Evolutionary conservation across 2,329 filamentous ascomycete genomes (phyloP), one percentile per base, ranked within the genome.

Genomic region (Penicillium sp.): DNA sequence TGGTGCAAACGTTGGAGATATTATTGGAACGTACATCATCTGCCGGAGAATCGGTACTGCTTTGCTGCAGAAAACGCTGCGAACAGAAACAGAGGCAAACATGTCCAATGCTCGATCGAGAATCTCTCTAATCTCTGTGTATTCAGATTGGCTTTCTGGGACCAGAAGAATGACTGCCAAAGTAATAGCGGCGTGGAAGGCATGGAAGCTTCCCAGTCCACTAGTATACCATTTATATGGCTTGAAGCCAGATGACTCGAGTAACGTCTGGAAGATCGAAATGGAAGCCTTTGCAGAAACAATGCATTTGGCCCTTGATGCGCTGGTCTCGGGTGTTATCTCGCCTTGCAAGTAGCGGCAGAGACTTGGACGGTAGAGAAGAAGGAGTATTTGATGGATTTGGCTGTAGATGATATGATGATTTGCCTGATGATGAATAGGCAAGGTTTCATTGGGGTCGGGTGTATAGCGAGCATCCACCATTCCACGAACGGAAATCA

Each of bases 181-280:
- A 5, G 71, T 67, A 1, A 75, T 66, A 5, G 73, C 72, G 1
- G 71, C 73, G 43, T 76, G 73, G 54, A 77, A 76, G 1, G 74
- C 71, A 38, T 76, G 72, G 54, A 76, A 77, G 49, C 71, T 74
- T 5, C 72, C 74, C 2, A 74, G 56, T 2, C 71, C 71, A 27
- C 70, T 68, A 24, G 68, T 73, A 51, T 75, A 77, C 74, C 74
- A 77, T 56, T 66, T 71, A 52, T 75, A 77, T 1, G 70, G 67
- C 5, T 65, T 60, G 42, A 74, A 74, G 5, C 66, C 55, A 1
- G 68, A 56, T 1, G 66, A 62, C 42, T 71, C 69, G 22, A 65
- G 60, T 0, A 76, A 63, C 0, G 62, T 64, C 43, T 66, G 63
- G 43, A 75, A 72, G 43, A 74, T 71, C 1, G 63, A 54, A 4